A percentile compares a stretch with the other conserved stretches of the same genome.
Evolutionary conservation across 2,329 filamentous ascomycete genomes (phyloP).

Genomic region (Aspergillus proliferans): DNA sequence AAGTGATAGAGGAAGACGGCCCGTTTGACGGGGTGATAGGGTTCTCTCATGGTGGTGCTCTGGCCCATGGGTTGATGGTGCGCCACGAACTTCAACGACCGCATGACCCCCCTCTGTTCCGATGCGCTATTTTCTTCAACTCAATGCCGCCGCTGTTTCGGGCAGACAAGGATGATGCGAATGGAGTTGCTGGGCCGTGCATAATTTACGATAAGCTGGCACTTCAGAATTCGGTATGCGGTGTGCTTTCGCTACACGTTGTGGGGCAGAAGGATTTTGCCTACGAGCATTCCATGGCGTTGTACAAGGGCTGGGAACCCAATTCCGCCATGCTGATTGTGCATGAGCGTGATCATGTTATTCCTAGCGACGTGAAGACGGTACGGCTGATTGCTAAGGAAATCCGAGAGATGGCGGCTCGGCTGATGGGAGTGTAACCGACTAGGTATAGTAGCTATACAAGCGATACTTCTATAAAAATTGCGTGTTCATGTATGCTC

Average conservation of each 20-base stretch:
- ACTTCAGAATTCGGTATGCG: not conserved
- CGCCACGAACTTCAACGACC: slow-evolving; percentile 6
- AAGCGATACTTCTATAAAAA: too few relatives aligned
- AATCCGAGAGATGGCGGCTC: not conserved
- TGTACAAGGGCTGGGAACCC: not conserved
- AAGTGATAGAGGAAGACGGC: slow-evolving; percentile 16
- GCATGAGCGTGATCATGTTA: not conserved
- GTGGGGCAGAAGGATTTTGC: not conserved
- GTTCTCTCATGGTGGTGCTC: slow-evolving; percentile 17
- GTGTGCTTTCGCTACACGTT: not conserved
- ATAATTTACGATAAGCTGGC: not conserved
- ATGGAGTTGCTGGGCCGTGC: not conserved
- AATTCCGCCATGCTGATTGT: not conserved
- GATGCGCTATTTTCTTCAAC: slow-evolving; percentile 4
- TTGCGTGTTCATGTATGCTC: too few relatives aligned
- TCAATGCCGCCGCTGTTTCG: slow-evolving; percentile 2
- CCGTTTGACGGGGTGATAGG: slow-evolving; percentile 20
- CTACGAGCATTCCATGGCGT: not conserved
- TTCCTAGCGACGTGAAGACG: not conserved
- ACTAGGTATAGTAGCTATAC: too few relatives aligned
- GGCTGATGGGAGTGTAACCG: too few relatives aligned
- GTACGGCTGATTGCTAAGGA: not conserved
- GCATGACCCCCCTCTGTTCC: slow-evolving; percentile 1
- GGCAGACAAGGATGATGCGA: too few relatives aligned
- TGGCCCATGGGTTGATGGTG: slow-evolving; percentile 11